phyloP scores from a whole-genome alignment of 2,329 filamentous ascomycete species.

The Lizonia empirigonia region DNA sequence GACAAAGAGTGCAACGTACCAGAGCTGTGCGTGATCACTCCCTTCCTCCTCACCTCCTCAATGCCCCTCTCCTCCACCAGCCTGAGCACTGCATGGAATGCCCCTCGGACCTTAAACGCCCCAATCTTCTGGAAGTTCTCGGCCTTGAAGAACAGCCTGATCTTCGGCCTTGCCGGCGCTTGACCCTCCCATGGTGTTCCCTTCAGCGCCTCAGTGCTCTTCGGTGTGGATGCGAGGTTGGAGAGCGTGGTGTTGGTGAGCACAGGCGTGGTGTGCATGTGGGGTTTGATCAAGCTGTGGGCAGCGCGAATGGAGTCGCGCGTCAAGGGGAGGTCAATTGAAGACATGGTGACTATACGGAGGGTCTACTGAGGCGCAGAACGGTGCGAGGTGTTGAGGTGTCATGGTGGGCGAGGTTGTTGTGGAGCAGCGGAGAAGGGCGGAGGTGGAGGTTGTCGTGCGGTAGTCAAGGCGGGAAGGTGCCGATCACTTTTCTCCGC shows the following conservation, averaged over 20 bases:
- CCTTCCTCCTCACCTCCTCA: conserved; percentile 59
- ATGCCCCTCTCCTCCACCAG: conserved; percentile 63
- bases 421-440: conserved; percentile 13
- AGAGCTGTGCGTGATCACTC: conserved; percentile 88
- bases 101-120: conserved; percentile 90
- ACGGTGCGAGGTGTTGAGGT: neutral
- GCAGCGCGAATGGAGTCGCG: conserved; percentile 74
- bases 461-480: neutral
- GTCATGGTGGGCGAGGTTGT: conserved; percentile 15
- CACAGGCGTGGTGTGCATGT: conserved; percentile 84
- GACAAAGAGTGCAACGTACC: conserved; percentile 62
- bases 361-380: neutral
- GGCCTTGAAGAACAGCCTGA: conserved; percentile 91
- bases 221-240: conserved; percentile 73
- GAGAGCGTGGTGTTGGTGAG: conserved; percentile 79
- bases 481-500: conserved; percentile 2
- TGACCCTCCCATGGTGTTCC: conserved; percentile 64
- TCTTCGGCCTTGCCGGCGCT: conserved; percentile 65
- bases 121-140: conserved; percentile 91
- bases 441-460: conserved; percentile 10
- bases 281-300: conserved; percentile 71
- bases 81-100: conserved; percentile 81
- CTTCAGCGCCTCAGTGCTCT: conserved; percentile 58
- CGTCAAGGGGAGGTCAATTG: conserved; percentile 65
- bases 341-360: conserved; percentile 3